Base-by-base conservation (phyloP, 139 green algal species). In the Yamagishiella unicocca region DNA sequence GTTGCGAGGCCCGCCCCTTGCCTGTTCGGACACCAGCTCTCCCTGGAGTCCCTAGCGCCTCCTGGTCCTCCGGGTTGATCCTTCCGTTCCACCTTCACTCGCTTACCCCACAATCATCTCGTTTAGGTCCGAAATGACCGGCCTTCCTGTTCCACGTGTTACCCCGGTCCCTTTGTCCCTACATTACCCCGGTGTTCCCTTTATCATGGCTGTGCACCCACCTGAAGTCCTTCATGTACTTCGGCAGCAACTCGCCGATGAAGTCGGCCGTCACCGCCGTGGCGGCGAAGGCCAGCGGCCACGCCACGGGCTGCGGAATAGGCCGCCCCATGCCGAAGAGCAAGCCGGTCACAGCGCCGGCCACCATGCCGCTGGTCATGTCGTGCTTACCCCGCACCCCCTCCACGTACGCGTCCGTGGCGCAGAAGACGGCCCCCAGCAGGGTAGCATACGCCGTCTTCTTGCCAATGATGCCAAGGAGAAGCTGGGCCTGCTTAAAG, bases 281-380 rank as follows among this genome's bases (percentile, higher is more conserved):
- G 9, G 50, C 76, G 12, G 74, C 81, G 40, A 92, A 92, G 2
- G 64, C 73, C 55, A 92, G 75, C 4, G 89, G 89, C 89, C 89
- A 92, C 4, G 85, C 85, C n/a, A 92, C 38, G 8, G 89, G 89
- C 86, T 92, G 89, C 33, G 89, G 89, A 85, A 88, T 89, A 43
- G 82, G 82, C 40, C 58, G 40, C 0, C 83, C 72, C 64, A 84
- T 53, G 10, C 68, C 89, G 78, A 89, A 92, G 19, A 77, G 54
- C 14, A 83, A 12, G 17, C 89, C 89, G 19, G 89, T 80, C 37
- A 89, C 84, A 5, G 85, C 85, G 66, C 85, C 89, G 0, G 83
- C 89, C 6, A 89, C 67, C 74, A 88, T 67, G 81, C 89, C 89
- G 45, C 77, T 89, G 37, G 66, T 88, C n/a, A 83, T 71, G 75